phyloP scores from a whole-genome alignment of 306 rosid genomes.

The Dalbergia cultrata region DNA sequence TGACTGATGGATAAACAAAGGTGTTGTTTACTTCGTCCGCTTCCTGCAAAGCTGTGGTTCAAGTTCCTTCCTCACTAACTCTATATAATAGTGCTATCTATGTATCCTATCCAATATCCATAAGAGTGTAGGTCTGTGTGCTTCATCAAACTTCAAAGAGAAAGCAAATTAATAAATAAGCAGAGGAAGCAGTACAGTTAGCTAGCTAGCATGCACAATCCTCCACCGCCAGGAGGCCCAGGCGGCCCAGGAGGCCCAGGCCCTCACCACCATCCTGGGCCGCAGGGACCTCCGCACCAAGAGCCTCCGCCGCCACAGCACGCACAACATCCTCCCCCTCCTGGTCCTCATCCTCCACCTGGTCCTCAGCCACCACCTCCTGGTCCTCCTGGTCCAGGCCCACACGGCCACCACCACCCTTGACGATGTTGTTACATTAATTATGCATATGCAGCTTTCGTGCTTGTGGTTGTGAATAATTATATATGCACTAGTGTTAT shows the following conservation, averaged over 20 bases:
- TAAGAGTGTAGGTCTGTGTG: not conserved
- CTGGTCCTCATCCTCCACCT: slow-evolving; percentile 45
- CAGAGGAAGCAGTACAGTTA: not conserved
- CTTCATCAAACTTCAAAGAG: not conserved
- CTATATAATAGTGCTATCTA: not conserved
- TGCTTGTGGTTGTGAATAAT: not conserved
- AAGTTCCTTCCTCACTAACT: not conserved
- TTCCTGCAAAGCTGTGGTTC: not conserved
- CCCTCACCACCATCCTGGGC: slow-evolving; percentile 49
- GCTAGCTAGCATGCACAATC: slow-evolving; percentile 52
- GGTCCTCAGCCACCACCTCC: slow-evolving; percentile 35
- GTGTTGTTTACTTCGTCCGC: not conserved
- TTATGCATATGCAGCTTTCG: not conserved
- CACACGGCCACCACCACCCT: slow-evolving; percentile 49
- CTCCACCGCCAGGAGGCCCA: slow-evolving; percentile 61
- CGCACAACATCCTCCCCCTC: slow-evolving; percentile 47
- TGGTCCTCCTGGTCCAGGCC: slow-evolving; percentile 50
- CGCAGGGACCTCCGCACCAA: slow-evolving; percentile 45
- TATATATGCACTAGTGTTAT: not conserved
- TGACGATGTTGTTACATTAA: not conserved
- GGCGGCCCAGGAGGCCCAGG: slow-evolving; percentile 36
- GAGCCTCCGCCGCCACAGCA: slow-evolving; percentile 50
- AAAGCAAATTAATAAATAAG: not conserved
- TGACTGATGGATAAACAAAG: slow-evolving; percentile 43
- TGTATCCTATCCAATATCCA: not conserved